Conservation (phyloP, 2,329 filamentous ascomycete genomes). For the Thielaviopsis populi region DNA sequence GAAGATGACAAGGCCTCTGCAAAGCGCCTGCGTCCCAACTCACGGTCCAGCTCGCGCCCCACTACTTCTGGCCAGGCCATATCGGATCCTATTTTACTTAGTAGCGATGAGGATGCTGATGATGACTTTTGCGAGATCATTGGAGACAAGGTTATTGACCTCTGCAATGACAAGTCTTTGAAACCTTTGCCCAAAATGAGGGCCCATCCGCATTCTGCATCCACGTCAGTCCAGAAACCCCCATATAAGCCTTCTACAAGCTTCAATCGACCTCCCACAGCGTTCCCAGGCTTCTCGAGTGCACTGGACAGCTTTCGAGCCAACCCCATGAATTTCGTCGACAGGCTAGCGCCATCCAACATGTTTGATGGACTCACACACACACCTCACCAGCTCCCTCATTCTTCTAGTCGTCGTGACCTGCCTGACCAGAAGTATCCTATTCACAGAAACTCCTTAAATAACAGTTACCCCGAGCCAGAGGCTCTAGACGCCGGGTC, state of each 20-base stretch:
- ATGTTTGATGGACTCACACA: neutral
- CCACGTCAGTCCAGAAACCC: neutral
- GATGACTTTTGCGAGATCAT: conserved; percentile 4
- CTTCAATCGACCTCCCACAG: neutral
- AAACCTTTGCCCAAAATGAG: neutral
- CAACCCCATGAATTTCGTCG: neutral
- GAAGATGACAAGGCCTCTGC: neutral
- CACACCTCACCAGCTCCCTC: neutral
- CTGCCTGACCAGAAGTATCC: neutral
- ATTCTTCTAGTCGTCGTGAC: neutral
- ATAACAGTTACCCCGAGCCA: neutral
- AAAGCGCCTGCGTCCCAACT: neutral
- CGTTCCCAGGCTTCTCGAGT: neutral
- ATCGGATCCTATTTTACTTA: conserved; percentile 7
- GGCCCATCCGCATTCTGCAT: neutral
- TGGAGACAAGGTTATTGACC: conserved; percentile 3
- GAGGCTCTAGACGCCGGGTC: too few relatives aligned
- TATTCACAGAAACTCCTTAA: neutral
- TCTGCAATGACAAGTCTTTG: neutral
- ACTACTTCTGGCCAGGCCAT: neutral
- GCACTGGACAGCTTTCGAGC: neutral
- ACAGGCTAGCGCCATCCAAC: neutral
- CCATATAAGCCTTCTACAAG: neutral
- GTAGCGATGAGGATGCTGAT: conserved; percentile 10
- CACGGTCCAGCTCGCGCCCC: neutral